Base-by-base conservation (phyloP, 345 rosid genomes). In the Psidium guajava region DNA sequence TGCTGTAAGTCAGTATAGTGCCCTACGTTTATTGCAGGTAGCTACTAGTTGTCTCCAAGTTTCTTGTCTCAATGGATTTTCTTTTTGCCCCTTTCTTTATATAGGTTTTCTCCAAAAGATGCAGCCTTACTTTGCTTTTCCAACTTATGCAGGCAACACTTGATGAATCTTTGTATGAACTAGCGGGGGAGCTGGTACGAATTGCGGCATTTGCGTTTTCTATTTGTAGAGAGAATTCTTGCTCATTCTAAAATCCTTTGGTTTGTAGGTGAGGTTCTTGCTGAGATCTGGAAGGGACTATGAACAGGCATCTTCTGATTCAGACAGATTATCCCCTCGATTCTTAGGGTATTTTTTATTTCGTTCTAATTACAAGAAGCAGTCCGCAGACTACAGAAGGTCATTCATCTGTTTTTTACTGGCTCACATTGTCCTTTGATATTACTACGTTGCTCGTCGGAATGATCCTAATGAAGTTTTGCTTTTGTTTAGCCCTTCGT, bases 181-280 rank as follows among this genome's bases (percentile, higher is more conserved):
- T 97, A 89, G 98, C 98, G 84, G 99, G 99, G 87, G 99, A 97
- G 92, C 93, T 97, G 94, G 99, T 97, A 94, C 84, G 40, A 53
- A 82, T 75, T 55, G 49, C 58, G 80, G 85, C 69, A 16, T 28
- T 87, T 44, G 50, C 82, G 52, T 24, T 77, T 84, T 59, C 54
- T 51, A 8, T 27, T 50, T 52, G 25, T 69, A 24, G 18, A 13
- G 47, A 82, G 28, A 82, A 12, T 55, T 44, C 25, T 59, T 54
- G 22, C 49, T 32, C 32, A 25, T 42, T 52, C 50, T 55, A 47
- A 22, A 50, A 54, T 24, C 81, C 36, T 87, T 80, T 89, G 56
- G 75, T 87, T 91, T 85, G 8, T 74, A 97, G 99, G n/a, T n/a
- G n/a, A n/a, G n/a, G n/a, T n/a, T n/a, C n/a, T n/a, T n/a, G n/a